Evolutionary conservation across 208 protist species (phyloP), one percentile per base, ranked within the genome.

Genomic region (Trypanosoma mega): DNA sequence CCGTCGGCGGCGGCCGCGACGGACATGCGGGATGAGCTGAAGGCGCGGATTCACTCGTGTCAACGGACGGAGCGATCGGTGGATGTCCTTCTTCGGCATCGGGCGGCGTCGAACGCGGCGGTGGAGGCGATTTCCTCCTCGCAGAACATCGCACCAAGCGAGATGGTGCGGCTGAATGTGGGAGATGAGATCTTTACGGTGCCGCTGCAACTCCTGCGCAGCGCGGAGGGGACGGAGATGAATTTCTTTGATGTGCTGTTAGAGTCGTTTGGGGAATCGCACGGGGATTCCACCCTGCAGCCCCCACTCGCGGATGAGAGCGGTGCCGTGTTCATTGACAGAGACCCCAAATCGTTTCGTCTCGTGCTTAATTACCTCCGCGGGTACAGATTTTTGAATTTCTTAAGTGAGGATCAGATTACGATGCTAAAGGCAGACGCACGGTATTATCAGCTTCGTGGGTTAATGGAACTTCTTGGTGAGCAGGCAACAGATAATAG

Each of bases 321-420:
- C 20, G 68, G 77, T 11, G 70, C 74, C 20, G 68, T 93, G 31
- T 96, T 94, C 60, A 80, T 96, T 39, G 87, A 96, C 62, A 89
- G 90, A 44, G 90, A 96, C 64, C 85, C 87, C 3, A 63, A 43
- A 1, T 80, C 74, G 23, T 96, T 96, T 60, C 85, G 83, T 30
- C 68, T 85, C 44, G 74, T 94, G 8, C 67, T 96, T 12, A 81
- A 86, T 63, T 94, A 93, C 59, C 73, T 96, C 26, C 72, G 87
- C 8, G 90, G 90, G 24, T 96, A 92, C 70, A 47, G 67, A 7
- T 72, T 85, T 44, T 78, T 93, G 41, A 74, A 75, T 53, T 62
- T 78, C 29, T 59, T 94, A 5, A 81, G 74, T 27, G 82, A 92
- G 31, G 88, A 90, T 58, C 56, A 74, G 49, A 33, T 90, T 34